These are phyloP conservation scores for Penicillium corylophilum DNA, from an alignment of 2,329 filamentous ascomycete species.

Conservation along the genomic window DNA sequence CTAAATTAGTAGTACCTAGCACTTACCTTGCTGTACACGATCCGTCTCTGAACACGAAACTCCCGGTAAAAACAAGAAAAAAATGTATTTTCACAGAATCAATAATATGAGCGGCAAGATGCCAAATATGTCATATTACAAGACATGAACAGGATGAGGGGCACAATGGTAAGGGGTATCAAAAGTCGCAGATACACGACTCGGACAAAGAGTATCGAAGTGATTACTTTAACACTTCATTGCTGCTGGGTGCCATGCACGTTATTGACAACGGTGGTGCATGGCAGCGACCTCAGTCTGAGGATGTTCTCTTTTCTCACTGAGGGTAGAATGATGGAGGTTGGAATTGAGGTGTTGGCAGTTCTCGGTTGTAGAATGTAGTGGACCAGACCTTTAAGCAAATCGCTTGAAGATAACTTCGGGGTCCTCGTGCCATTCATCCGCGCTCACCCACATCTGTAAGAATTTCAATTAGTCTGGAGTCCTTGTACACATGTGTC, in stretches of 20 bases:
- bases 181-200: conserved; percentile 26
- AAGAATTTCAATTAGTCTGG: not conserved
- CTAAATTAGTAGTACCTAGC: not conserved
- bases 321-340: not conserved
- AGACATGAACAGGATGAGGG: conserved; percentile 6
- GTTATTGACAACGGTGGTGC: not conserved
- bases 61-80: not conserved
- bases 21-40: conserved; percentile 6
- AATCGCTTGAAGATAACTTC: conserved; percentile 99
- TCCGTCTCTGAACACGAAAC: conserved; percentile 1
- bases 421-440: conserved; percentile 99
- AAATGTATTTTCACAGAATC: conserved; percentile 17
- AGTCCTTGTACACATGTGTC: conserved; percentile 1
- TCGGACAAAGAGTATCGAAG: conserved; percentile 13
- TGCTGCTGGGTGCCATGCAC: conserved; percentile 2
- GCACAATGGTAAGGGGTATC: conserved; percentile 28
- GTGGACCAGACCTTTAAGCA: conserved; percentile 55
- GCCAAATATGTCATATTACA: conserved; percentile 8
- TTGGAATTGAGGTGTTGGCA: not conserved
- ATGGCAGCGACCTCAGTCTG: conserved; percentile 2
- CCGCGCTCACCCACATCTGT: conserved; percentile 99
- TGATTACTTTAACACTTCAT: conserved; percentile 11
- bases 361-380: not conserved
- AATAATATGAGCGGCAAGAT: not conserved
- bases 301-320: conserved; percentile 5